Evolutionary conservation across 2,329 filamentous ascomycete species (phyloP), one percentile per base, ranked within the genome.

Genomic region (Seiridium unicorne): DNA sequence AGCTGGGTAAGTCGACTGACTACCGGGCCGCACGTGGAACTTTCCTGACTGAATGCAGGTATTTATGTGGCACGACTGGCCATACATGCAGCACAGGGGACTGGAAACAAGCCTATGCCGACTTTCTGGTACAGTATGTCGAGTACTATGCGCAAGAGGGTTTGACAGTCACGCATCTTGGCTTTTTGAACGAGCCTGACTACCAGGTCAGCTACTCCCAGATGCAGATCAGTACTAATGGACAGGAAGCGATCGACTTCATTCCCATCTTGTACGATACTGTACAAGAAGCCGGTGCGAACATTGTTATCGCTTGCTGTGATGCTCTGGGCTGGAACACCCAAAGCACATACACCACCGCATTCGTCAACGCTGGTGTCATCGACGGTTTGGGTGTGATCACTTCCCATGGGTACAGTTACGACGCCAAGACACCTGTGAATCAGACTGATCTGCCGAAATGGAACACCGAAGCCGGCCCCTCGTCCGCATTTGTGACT

Each of bases 381-480:
- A 62, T 58, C 3, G 6, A 55, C 11, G 60, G 64, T 55, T 53
- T 65, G 1, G 55, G 56, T 34, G 54, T 64, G 36, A 63, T 65
- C 51, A 65, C 62, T 18, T 57, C 61, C n/a, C 63, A 65, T 40
- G 55, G 51, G 44, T 71, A 71, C 61, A 68, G 63, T 4, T 63
- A 64, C 2, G 66, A 68, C 5, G 65, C 68, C 1, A 66, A 61
- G 26, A 67, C 63, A n/a, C 63, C 67, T 7, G 65, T 69, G 51
- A 42, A 35, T 31, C 58, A 63, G 44, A 70, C 68, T 11, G 58
- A 62, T 4, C 69, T 75, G 32, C 71, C 72, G 44, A 76, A 75
- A 31, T 82, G 80, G 81, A 73, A 81, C 61, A 81, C 80, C 0
- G 80, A 83, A 62, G 77, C 74, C 35, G 74, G 75, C 3, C 74